A percentile compares a stretch with the other conserved stretches of the same genome.
These are phyloP conservation scores for Aspergillus indologenus DNA, from an alignment of 495 filamentous ascomycete genomes.

Conservation along the genomic window DNA sequence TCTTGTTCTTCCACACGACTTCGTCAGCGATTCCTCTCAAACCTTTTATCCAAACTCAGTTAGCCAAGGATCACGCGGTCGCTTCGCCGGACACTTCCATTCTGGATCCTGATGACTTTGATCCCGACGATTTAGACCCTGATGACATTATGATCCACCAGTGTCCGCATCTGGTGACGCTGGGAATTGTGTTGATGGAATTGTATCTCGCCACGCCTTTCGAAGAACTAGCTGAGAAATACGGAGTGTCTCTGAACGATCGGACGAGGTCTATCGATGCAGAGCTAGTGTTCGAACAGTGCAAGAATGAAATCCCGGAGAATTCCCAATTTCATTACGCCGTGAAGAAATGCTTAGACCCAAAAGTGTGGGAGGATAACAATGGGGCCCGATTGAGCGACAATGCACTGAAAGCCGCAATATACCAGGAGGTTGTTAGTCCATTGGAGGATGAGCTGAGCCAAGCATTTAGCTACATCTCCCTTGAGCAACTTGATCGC, in stretches of 20 bases:
- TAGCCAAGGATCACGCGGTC: background rate
- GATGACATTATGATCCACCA: conserved; percentile 15
- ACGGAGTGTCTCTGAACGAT: conserved; percentile 1
- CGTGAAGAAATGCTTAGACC: conserved; percentile 14
- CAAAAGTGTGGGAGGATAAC: conserved; percentile 8
- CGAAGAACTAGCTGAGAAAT: conserved; percentile 7
- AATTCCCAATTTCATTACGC: conserved; percentile 12
- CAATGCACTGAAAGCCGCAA: conserved; percentile 4
- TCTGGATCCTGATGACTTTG: no score
- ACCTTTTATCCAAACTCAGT: conserved; percentile 10
- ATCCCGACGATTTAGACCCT: conserved; percentile 7
- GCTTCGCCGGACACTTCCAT: no score
- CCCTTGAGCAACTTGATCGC: conserved; percentile 10
- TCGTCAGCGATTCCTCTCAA: conserved; percentile 4
- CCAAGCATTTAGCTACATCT: conserved; percentile 10
- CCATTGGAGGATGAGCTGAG: conserved; percentile 14
- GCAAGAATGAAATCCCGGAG: conserved; percentile 10
- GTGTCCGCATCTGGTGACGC: conserved; percentile 11
- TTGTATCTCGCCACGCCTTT: conserved; percentile 9
- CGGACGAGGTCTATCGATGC: conserved; percentile 1
- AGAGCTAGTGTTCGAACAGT: conserved; percentile 6
- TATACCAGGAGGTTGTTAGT: conserved; percentile 11
- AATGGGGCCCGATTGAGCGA: conserved; percentile 9
- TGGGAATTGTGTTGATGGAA: conserved; percentile 15
- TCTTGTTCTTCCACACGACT: conserved; percentile 13